Evolutionary conservation across 108 stramenopile species (phyloP).

Genomic region (Skeletonema grethae): DNA sequence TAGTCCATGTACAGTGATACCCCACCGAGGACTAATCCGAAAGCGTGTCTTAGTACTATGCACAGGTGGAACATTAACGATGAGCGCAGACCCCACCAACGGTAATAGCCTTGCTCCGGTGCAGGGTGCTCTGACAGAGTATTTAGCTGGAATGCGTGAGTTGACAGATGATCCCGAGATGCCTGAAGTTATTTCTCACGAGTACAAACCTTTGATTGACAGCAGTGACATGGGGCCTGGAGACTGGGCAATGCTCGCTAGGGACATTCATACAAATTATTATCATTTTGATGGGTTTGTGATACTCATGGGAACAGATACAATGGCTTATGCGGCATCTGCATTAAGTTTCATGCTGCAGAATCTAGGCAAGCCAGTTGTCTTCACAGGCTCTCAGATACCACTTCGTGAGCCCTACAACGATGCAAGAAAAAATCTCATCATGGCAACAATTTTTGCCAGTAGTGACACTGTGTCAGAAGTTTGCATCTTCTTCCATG

Average conservation of each 20-base stretch:
- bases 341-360: slow-evolving; percentile 97
- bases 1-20: slow-evolving; percentile 10
- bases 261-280: slow-evolving; percentile 56
- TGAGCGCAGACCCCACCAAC: slow-evolving; percentile 3
- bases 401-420: slow-evolving; percentile 93
- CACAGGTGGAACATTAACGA: slow-evolving; percentile 25
- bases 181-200: slow-evolving; percentile 20
- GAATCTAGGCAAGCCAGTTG: slow-evolving; percentile 96
- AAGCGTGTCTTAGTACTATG: slow-evolving; percentile 34
- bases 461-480: slow-evolving; percentile 75
- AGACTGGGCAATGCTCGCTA: slow-evolving; percentile 70
- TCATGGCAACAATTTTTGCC: slow-evolving; percentile 94
- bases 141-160: slow-evolving; percentile 6
- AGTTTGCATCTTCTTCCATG: slow-evolving; percentile 94
- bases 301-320: slow-evolving; percentile 96
- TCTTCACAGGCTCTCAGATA: slow-evolving; percentile 93
- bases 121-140: not conserved
- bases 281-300: slow-evolving; percentile 89
- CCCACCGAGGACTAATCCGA: slow-evolving; percentile 9
- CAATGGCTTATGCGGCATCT: slow-evolving; percentile 94
- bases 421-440: slow-evolving; percentile 95
- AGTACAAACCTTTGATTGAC: slow-evolving; percentile 55
- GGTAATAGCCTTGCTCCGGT: slow-evolving; percentile 18
- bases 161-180: slow-evolving; percentile 13
- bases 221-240: slow-evolving; percentile 60